Evolutionary conservation across 1,284 basidiomycete species (phyloP), one percentile per base, ranked within the genome.

Genomic region (Puccinia brachypodii): DNA sequence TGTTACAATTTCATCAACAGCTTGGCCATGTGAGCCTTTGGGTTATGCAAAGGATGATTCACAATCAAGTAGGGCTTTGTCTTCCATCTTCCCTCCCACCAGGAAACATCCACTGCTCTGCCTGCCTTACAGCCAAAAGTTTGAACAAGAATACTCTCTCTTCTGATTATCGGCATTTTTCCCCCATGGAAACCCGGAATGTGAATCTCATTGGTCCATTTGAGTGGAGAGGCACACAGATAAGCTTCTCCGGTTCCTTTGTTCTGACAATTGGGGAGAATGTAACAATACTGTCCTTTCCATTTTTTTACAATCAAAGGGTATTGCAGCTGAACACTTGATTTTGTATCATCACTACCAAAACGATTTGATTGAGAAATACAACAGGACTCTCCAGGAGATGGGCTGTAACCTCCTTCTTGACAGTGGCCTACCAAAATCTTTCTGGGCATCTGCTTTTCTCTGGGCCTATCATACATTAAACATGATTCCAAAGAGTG

Each of bases 271-370:
- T 31, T 40, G 69, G 6, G 74, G 38, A 19, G 36, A 76, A 42
- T 60, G 36, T 36, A n/a, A 22, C 40, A 60, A 76, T 31, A 13
- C 13, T 42, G 8, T 62, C 6, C 22, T 76, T 2, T 25, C 16
- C 9, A 36, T 11, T 9, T 72, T 28, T 14, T 28, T 58, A 22
- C 6, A 1, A 22, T 2, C 19, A 1, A 76, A 44, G 22, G 56
- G 56, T 40, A 76, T 60, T 2, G 2, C 11, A 19, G 16, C n/a
- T 22, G 36, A 76, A 44, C 13, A n/a, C 4, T 16, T 33, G 0
- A 33, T 60, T n/a, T 9, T 56, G 8, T 76, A 76, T 19, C 38
- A 60, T 28, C 74, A 76, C 40, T 42, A 76, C 7, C 74, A 76
- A 44, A 76, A 76, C 19, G 56, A 56, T 7, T 2, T 4, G 0